Base-by-base conservation (phyloP, 441 rosid genomes). In the Capsella rubella region DNA sequence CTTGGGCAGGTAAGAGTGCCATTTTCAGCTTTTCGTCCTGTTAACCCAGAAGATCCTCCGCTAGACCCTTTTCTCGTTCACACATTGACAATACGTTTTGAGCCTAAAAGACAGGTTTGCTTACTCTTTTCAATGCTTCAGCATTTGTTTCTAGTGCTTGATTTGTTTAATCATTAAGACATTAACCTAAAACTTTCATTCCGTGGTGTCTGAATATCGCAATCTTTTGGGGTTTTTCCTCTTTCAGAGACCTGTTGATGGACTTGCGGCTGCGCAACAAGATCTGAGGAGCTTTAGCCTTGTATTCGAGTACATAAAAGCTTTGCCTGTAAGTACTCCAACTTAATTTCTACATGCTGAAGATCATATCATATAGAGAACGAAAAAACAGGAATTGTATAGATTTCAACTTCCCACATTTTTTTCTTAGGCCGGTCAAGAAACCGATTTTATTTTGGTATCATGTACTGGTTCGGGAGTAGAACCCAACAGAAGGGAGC, bases 41-140 rank as follows among this genome's bases (percentile, higher is more conserved):
- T 92, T 75, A 89, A 89, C 70, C 97, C 97, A 32, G 99, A 92
- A 84, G 97, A 92, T 84, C 97, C 92, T 35, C 97, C 93, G 64
- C 72, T 95, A 61, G 98, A 95, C 72, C 96, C 96, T 11, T 95
- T 90, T 82, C 97, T 95, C 65, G 95, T 88, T 69, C 99, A 90
- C 81, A 90, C 97, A 49, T 66, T 95, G 76, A 92, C 97, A 0
- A 88, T 95, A 78, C 89, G 97, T 12, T 92, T 95, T 89, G 99
- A 95, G 84, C 98, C 97, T 52, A 85, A 90, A 71, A 85, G 95
- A 87, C 98, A 90, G 98, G 99, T 90, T 74, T 81, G 75, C 76
- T 68, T 53, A 31, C 67, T 15, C 18, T 25, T 72, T 46, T 37
- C 3, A 5, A 13, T 29, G 49, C 37, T 52, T 53, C 10, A 56